Base-by-base conservation (phyloP, 805 yeast species). In the Candida nemodendra region DNA sequence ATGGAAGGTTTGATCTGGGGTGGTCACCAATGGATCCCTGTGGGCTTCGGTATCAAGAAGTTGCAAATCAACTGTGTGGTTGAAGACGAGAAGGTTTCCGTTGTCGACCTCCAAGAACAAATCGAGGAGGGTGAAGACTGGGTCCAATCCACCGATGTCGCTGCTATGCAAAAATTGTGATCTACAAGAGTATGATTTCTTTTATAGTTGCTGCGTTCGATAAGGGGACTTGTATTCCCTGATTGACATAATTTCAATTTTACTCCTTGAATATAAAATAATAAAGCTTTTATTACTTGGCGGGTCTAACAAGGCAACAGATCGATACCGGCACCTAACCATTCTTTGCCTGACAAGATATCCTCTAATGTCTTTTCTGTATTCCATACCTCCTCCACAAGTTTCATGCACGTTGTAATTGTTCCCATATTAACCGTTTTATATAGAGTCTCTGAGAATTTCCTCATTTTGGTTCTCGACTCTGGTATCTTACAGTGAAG, bases 1-100 rank as follows among this genome's bases (percentile, higher is more conserved):
- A 70, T 69, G 74, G 99, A 93, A 32, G 99, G 99, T 81, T 82
- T 93, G 65, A 72, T 70, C 53, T 93, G 99, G 99, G 99, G 99
- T 86, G 96, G 90, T 62, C 83, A 76, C 79, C 90, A 84, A 75
- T 89, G 81, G 76, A 77, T 93, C 59, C 93, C 96, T 66, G 95
- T 93, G 63, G 99, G 99, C 72, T 93, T 79, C 84, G 99, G 99
- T 82, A 91, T 93, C 80, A 87, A 87, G 85, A 93, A 93, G 81
- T 82, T 93, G 69, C 99, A 93, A 79, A 86, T 93, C 74, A 91
- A 90, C 90, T 73, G 84, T 74, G 99, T 93, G 66, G 84, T 93
- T 57, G 98, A 93, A 81, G 99, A 93, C 73, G 95, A 78, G 57
- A 83, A 82, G 81, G 96, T 93, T 54, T 87, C 97, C 51, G 62